Base-by-base conservation (phyloP, 108 stramenopile genomes). In the Skeletonema potamos region DNA sequence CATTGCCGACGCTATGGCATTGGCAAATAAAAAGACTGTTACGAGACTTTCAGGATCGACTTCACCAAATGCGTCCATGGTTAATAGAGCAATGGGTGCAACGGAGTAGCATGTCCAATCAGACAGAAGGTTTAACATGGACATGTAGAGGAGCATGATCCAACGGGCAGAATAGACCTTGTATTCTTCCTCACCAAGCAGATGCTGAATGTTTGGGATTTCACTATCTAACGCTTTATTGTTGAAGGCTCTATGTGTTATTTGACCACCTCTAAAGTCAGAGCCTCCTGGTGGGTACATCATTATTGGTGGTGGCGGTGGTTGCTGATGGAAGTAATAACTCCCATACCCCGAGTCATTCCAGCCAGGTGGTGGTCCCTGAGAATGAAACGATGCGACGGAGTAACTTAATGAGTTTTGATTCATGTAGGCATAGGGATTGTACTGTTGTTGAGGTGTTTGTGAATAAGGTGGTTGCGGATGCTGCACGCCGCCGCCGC, bases 31-130 rank as follows among this genome's bases (percentile, higher is more conserved):
- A 73, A 93, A 92, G 18, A 93, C 84, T 2, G 86, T 86, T 4
- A 95, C 94, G 13, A 95, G 72, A 13, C 72, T 82, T 70, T 95
- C 94, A 9, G 94, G 90, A 70, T 95, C 87, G 54, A 95, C 85
- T 26, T 85, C 93, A 65, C 88, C 74, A 77, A 88, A 95, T 3
- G 89, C 90, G 15, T 91, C 64, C 24, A 79, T 58, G 67, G 85
- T 44, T 81, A 95, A 51, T 3, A 90, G 20, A 1, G 94, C 88
- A 59, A 95, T 92, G 26, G 95, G 92, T 15, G 94, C 94, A 22
- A 92, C 91, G 51, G 87, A 87, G 68, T 92, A 96, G 58, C 94
- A 96, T 6, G 92, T 96, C 92, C 92, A 94, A 60, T 94, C 92
- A 15, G 90, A 91, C 29, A 95, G 77, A 3, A 96, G 84, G 59